phyloP scores from a whole-genome alignment of 345 rosid species.

The Pistacia vera region DNA sequence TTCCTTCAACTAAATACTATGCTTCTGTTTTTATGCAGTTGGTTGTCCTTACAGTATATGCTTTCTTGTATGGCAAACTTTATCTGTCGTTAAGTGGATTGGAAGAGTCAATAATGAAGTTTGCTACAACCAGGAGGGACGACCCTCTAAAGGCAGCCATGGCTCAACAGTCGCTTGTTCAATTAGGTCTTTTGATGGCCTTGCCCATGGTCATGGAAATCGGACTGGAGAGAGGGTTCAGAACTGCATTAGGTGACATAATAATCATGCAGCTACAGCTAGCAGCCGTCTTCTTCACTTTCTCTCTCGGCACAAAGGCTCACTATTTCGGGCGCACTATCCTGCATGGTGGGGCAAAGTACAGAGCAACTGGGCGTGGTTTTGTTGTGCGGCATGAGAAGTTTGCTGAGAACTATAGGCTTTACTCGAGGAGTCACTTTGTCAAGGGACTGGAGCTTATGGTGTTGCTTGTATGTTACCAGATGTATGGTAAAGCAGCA shows the following conservation, averaged over 20 bases:
- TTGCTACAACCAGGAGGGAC: constrained; percentile 66
- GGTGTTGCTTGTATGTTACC: constrained; percentile 71
- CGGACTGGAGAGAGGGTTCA: constrained; percentile 94
- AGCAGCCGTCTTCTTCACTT: constrained; percentile 89
- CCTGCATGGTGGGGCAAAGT: constrained; percentile 96
- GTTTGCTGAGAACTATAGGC: constrained; percentile 94
- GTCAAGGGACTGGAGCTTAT: constrained; percentile 85
- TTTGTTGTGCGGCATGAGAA: constrained; percentile 96
- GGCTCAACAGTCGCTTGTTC: constrained; percentile 94
- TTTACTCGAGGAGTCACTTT: constrained; percentile 98
- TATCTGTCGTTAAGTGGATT: constrained; percentile 88
- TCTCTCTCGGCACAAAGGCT: constrained; percentile 90
- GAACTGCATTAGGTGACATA: constrained; percentile 80
- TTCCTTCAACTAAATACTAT: constrained; percentile 7
- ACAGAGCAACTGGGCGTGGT: constrained; percentile 99
- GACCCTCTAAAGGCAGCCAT: constrained; percentile 79
- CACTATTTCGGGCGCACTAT: constrained; percentile 95
- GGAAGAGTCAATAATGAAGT: constrained; percentile 74
- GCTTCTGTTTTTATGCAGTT: constrained; percentile 48
- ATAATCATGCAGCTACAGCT: constrained; percentile 98
- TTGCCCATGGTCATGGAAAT: constrained; percentile 99
- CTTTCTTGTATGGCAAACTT: constrained; percentile 85
- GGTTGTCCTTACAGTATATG: constrained; percentile 70
- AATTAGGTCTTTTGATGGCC: constrained; percentile 78
- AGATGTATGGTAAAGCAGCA: constrained; percentile 61